Conservation (phyloP, 2,329 filamentous ascomycete species). For the Basipetospora chlamydospora region DNA sequence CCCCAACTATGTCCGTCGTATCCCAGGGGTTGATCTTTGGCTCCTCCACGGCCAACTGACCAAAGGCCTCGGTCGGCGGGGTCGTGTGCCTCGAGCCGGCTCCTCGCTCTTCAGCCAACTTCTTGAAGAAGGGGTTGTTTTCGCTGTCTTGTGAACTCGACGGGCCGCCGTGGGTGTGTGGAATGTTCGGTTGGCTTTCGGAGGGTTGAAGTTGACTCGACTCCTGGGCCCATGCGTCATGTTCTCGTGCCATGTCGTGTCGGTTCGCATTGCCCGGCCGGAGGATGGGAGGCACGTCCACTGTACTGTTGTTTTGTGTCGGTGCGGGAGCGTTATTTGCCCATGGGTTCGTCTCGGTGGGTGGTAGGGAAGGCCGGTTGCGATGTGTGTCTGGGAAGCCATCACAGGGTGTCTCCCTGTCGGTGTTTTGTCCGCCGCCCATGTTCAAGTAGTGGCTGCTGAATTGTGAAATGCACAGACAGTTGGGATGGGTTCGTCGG, state of each 20-base stretch:
- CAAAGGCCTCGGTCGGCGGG: constrained; percentile 21
- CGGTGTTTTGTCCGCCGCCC: neutral
- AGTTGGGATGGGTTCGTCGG: too few species aligned
- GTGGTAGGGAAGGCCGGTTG: neutral
- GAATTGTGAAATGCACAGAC: too few species aligned
- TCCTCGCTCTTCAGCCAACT: constrained; percentile 18
- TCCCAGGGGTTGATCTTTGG: constrained; percentile 28
- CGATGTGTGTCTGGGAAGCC: neutral
- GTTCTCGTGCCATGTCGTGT: neutral
- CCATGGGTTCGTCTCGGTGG: neutral
- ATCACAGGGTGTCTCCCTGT: neutral
- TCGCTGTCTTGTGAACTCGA: constrained; percentile 16
- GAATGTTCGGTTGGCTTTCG: neutral
- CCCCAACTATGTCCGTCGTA: too few species aligned
- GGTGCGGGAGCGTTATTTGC: neutral
- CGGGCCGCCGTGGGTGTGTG: neutral
- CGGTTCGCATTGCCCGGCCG: constrained; percentile 14
- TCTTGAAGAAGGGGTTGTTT: constrained; percentile 40
- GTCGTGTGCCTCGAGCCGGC: constrained; percentile 7
- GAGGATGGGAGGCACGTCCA: constrained; percentile 17
- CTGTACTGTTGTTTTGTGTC: too few species aligned
- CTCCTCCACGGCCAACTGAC: constrained; percentile 27
- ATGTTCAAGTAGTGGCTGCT: neutral
- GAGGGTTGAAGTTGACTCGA: neutral
- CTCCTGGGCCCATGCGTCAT: neutral